phyloP scores from a whole-genome alignment of 306 rosid species.

The Medicago truncatula region DNA sequence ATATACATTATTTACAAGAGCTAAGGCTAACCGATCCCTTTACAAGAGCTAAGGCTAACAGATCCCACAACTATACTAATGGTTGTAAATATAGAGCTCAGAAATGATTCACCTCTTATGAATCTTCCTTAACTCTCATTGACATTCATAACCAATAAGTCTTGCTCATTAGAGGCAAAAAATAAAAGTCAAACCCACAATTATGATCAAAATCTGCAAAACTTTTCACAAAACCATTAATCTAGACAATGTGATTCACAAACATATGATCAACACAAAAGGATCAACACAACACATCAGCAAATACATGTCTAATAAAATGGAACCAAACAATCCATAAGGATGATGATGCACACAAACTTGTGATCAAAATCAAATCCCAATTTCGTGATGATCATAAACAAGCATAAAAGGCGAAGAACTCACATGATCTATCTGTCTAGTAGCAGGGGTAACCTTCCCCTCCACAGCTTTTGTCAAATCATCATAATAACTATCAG shows the following conservation, averaged over 20 bases:
- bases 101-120: conserved; percentile 21
- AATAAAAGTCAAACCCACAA: neutral
- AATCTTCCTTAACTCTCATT: conserved; percentile 24
- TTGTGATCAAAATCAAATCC: conserved; percentile 17
- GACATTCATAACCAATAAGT: conserved; percentile 20
- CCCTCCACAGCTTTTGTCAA: conserved; percentile 84
- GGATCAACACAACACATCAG: conserved; percentile 3
- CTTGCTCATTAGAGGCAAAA: neutral
- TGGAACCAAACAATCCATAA: conserved; percentile 31
- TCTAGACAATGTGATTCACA: neutral
- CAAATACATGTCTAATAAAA: conserved; percentile 29
- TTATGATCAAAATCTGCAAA: conserved; percentile 35
- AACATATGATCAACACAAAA: too few relatives aligned
- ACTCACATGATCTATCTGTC: conserved; percentile 98
- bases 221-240: neutral
- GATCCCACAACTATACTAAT: conserved; percentile 21
- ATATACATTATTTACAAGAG: conserved; percentile 14
- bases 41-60: conserved; percentile 6
- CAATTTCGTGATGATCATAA: conserved; percentile 28
- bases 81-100: conserved; percentile 14
- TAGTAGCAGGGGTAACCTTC: conserved; percentile 93
- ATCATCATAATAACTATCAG: conserved; percentile 95
- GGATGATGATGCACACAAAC: conserved; percentile 4
- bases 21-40: conserved; percentile 31
- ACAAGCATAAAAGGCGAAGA: neutral